Conservation (phyloP, 2,329 filamentous ascomycete genomes). For the Fusarium circinatum region DNA sequence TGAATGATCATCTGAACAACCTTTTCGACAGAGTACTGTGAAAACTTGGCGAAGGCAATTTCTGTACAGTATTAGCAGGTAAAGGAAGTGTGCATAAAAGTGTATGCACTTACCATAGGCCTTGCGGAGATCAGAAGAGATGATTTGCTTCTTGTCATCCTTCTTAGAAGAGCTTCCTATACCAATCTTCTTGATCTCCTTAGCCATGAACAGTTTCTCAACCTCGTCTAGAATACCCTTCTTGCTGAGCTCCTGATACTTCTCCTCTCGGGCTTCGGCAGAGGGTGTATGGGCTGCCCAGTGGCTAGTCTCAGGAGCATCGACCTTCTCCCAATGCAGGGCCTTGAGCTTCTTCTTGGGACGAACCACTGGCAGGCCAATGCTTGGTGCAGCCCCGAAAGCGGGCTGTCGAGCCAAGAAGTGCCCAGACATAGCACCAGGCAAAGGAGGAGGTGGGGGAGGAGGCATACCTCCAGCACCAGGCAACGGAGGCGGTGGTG, state of each 20-base stretch:
- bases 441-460: conserved; percentile 72
- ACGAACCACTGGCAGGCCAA: conserved; percentile 81
- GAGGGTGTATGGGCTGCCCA: conserved; percentile 90
- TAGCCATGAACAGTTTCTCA: conserved; percentile 96
- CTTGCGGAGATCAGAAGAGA: conserved; percentile 88
- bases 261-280: conserved; percentile 91
- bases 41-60: conserved; percentile 94
- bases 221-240: conserved; percentile 98
- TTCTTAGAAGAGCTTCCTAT: conserved; percentile 73
- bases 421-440: conserved; percentile 77
- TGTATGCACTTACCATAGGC: conserved; percentile 71
- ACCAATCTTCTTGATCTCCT: conserved; percentile 91
- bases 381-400: conserved; percentile 63
- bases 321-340: conserved; percentile 98
- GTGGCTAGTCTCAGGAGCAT: conserved; percentile 88
- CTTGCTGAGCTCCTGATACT: conserved; percentile 90
- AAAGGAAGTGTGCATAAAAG: not conserved
- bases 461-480: conserved; percentile 55
- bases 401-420: conserved; percentile 75
- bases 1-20: conserved; percentile 94
- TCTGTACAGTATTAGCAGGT: conserved; percentile 58
- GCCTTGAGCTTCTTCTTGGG: conserved; percentile 99
- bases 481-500: conserved; percentile 45
- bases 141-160: conserved; percentile 97
- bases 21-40: conserved; percentile 83